These are phyloP conservation scores for Flaveria brownii DNA, from an alignment of 129 eudicot species.

Conservation along the genomic window DNA sequence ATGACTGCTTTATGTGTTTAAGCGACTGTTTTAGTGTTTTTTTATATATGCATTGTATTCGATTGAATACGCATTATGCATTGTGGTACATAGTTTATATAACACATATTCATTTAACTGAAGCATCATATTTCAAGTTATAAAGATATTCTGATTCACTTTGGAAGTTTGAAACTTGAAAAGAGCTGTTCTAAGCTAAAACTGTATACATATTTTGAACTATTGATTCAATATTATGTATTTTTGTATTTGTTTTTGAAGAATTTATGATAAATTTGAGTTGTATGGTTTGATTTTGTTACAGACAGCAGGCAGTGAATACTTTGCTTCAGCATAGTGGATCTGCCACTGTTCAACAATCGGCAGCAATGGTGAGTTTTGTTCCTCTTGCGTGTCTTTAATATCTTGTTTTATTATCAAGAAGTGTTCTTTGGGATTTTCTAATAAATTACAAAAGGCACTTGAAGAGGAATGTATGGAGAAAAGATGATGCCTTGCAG, in stretches of 20 bases:
- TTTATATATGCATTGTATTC: neutral
- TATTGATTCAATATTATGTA: neutral
- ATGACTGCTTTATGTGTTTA: neutral
- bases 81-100: neutral
- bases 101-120: neutral
- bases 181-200: neutral
- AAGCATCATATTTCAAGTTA: neutral
- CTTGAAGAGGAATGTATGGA: neutral
- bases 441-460: neutral
- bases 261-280: neutral
- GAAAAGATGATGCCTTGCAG: neutral
- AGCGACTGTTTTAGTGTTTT: neutral
- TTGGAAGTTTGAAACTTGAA: neutral
- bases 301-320: neutral
- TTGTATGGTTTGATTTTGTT: neutral
- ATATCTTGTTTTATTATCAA: neutral
- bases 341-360: neutral
- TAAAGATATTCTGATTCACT: neutral
- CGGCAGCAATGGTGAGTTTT: conserved; percentile 28
- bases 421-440: neutral
- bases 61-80: neutral
- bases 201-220: neutral
- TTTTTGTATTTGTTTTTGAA: neutral
- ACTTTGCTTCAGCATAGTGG: neutral
- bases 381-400: neutral